Conservation (phyloP, 768 basidiomycete species). For the Pulveroboletus ravenelii region DNA sequence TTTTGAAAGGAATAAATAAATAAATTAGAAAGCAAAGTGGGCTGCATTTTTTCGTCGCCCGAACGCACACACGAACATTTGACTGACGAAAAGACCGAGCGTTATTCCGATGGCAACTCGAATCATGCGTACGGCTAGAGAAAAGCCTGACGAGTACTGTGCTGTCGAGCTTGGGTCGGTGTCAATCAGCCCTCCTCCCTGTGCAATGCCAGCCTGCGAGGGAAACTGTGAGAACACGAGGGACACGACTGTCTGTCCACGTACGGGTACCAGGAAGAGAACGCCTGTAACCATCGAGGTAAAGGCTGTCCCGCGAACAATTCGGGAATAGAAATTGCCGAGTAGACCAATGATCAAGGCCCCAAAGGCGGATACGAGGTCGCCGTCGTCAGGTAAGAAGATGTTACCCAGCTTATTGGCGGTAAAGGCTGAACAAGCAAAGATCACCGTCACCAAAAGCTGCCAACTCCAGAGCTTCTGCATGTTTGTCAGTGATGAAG, state of each 20-base stretch:
- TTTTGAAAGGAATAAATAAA: no score
- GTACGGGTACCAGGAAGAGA: constrained; percentile 82
- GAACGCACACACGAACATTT: constrained; percentile 70
- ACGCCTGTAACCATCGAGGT: constrained; percentile 93
- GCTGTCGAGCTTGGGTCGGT: constrained; percentile 47
- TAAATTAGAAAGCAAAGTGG: constrained; percentile 57
- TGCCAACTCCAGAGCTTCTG: constrained; percentile 69
- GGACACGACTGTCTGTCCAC: constrained; percentile 24
- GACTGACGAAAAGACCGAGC: constrained; percentile 78
- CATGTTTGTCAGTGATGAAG: constrained; percentile 71
- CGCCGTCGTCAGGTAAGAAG: constrained; percentile 60
- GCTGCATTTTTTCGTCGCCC: constrained; percentile 69
- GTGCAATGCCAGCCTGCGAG: constrained; percentile 65
- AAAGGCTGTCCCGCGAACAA: constrained; percentile 77
- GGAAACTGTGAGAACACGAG: constrained; percentile 17
- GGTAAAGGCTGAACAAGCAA: constrained; percentile 71
- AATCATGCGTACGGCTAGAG: constrained; percentile 78
- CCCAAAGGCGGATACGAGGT: constrained; percentile 74
- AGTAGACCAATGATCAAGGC: constrained; percentile 75
- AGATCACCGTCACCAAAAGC: constrained; percentile 75
- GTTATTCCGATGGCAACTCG: constrained; percentile 83
- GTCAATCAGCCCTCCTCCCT: constrained; percentile 61
- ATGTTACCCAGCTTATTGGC: constrained; percentile 62
- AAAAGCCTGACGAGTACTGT: constrained; percentile 73
- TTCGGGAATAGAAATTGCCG: constrained; percentile 76